Base-by-base conservation (phyloP, 352 stramenopile genomes). In the Globisporangium radiosum region DNA sequence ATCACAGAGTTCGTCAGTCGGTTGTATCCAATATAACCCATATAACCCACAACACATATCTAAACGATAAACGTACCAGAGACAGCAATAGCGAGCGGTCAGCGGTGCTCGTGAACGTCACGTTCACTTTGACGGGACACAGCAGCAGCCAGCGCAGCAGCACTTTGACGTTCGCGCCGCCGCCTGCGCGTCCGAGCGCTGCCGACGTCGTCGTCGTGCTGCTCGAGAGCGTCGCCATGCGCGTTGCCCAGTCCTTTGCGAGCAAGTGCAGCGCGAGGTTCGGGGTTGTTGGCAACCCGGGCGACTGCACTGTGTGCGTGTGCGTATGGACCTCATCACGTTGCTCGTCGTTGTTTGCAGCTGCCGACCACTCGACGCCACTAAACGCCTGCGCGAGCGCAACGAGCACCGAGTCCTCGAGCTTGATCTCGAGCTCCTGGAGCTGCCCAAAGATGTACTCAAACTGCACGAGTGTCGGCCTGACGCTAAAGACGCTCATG, bases 361-460 rank as follows among this genome's bases (percentile, higher is more conserved):
- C 11, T 62, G 39, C 13, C 47, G 76, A 75, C 82, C 82, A 92
- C 52, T 87, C 65, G 53, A 92, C 76, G 4, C 80, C 82, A 17
- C 70, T 87, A 56, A 94, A 86, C 7, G 87, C 85, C 60, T 91
- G 73, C 13, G 82, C 81, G 9, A 90, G 71, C 17, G 81, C 82
- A 36, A 94, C 79, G 15, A 94, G 69, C 13, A 85, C 72, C 25
- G 83, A 83, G 52, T 94, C 85, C 66, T 94, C 85, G 1, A 94
- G 47, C 42, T 94, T 94, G 47, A 94, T 88, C 61, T 92, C 82
- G n/a, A 94, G 64, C 54, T 94, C 85, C 62, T 94, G 85, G 17
- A 94, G 70, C 53, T 94, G 85, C 5, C 76, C 82, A 61, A 94
- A 94, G 47, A 94, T 91, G 67, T 94, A 94, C 54, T 94, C 82